Percentiles rank a stretch among this genome's conserved stretches.
phyloP scores from a whole-genome alignment of 805 yeast species.

The Zygosaccharomyces lentus region DNA sequence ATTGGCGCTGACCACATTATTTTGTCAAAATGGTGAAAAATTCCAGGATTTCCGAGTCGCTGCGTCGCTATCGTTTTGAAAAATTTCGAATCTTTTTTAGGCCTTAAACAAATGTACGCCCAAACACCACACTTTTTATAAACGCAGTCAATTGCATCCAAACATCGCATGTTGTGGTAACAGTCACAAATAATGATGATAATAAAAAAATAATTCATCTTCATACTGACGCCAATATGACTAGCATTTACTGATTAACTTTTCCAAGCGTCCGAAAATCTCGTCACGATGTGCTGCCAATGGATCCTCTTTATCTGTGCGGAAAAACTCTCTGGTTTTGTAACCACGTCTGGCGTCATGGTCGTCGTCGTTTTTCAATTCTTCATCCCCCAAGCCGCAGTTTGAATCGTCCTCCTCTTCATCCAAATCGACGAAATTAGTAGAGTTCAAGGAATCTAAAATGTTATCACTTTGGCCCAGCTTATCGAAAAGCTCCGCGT shows the following conservation, averaged over 20 bases:
- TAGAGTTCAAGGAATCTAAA: conserved; percentile 21
- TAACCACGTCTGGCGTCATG: conserved; percentile 32
- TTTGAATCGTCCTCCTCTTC: conserved; percentile 13
- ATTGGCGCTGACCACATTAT: not conserved
- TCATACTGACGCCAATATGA: not conserved
- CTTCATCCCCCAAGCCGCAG: conserved; percentile 77
- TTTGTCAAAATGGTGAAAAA: conserved; percentile 6
- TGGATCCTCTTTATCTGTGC: conserved; percentile 53
- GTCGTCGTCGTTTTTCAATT: conserved; percentile 43
- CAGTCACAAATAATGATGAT: conserved; percentile 2
- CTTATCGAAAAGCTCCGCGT: conserved; percentile 23
- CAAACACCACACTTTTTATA: not conserved
- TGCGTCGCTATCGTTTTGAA: not conserved
- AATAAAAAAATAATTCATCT: not conserved
- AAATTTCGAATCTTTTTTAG: not conserved
- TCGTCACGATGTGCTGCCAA: conserved; percentile 60
- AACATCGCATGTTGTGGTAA: not conserved
- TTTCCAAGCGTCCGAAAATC: conserved; percentile 54
- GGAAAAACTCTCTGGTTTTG: conserved; percentile 53
- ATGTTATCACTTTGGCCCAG: conserved; percentile 24
- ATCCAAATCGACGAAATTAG: conserved; percentile 36
- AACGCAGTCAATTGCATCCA: not conserved
- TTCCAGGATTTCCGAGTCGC: conserved; percentile 2
- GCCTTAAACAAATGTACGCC: no score
- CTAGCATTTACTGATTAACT: conserved; percentile 42